These are phyloP conservation scores for Arthroderma uncinatum DNA, from an alignment of 2,329 filamentous ascomycete genomes.

Conservation along the genomic window DNA sequence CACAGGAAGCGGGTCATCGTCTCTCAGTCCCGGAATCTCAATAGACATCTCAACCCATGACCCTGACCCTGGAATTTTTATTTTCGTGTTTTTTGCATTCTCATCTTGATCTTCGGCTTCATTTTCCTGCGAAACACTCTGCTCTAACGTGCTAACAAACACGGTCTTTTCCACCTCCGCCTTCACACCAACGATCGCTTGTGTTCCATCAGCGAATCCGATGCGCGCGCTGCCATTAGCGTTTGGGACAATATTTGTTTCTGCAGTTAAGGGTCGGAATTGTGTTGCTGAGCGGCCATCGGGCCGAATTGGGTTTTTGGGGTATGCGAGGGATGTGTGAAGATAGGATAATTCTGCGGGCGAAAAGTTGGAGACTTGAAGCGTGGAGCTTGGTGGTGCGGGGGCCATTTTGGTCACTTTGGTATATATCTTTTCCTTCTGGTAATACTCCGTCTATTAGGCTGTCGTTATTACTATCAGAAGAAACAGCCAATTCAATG, in stretches of 20 bases:
- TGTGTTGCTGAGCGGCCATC: constrained; percentile 73
- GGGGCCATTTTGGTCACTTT: constrained; percentile 35
- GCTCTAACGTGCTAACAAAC: constrained; percentile 30
- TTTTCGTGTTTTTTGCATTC: constrained; percentile 17
- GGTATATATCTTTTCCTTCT: background rate
- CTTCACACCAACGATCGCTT: constrained; percentile 92
- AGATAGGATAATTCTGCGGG: constrained; percentile 95
- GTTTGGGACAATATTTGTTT: constrained; percentile 77
- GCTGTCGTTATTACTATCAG: background rate
- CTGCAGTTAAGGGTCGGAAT: constrained; percentile 82
- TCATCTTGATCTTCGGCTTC: constrained; percentile 17
- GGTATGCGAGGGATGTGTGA: constrained; percentile 70
- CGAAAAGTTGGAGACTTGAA: constrained; percentile 56
- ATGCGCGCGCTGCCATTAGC: constrained; percentile 89
- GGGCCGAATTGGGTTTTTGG: constrained; percentile 63
- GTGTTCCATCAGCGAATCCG: constrained; percentile 88
- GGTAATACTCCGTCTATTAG: background rate
- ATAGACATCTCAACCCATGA: constrained; percentile 82
- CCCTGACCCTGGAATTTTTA: constrained; percentile 39
- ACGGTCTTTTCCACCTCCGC: constrained; percentile 75
- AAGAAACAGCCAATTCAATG: background rate
- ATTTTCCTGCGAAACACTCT: constrained; percentile 18
- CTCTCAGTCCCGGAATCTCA: constrained; percentile 79
- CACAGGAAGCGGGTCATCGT: constrained; percentile 81
- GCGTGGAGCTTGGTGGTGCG: constrained; percentile 37